Conservation (phyloP, 768 basidiomycete genomes). For the Trametes cingulata region DNA sequence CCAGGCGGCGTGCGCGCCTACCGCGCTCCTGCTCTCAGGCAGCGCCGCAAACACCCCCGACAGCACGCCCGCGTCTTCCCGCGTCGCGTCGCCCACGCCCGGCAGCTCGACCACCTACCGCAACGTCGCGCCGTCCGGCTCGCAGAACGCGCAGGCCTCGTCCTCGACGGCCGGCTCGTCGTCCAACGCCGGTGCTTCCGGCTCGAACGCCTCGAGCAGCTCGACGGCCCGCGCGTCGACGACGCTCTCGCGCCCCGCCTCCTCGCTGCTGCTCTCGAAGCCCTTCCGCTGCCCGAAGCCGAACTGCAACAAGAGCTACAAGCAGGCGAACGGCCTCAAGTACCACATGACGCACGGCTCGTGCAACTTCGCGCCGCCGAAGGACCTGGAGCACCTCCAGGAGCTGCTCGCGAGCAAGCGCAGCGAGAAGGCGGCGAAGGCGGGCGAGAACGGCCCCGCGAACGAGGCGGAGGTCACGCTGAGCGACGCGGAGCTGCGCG, state of each 20-base stretch:
- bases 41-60: conserved; percentile 45
- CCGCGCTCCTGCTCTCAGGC: conserved; percentile 60
- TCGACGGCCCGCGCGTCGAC: conserved; percentile 42
- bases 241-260: conserved; percentile 50
- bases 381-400: conserved; percentile 77
- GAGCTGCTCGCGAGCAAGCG: conserved; percentile 60
- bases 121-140: conserved; percentile 22
- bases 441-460: conserved; percentile 9
- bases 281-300: conserved; percentile 94
- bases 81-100: conserved; percentile 39
- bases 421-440: conserved; percentile 35
- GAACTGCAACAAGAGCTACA: conserved; percentile 95
- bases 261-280: conserved; percentile 72
- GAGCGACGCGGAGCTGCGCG: conserved; percentile 60
- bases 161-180: conserved; percentile 25
- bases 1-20: conserved; percentile 54
- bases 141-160: conserved; percentile 29
- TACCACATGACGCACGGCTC: conserved; percentile 93
- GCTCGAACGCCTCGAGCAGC: conserved; percentile 22
- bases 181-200: conserved; percentile 26
- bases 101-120: conserved; percentile 23
- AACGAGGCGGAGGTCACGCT: conserved; percentile 37
- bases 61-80: conserved; percentile 50
- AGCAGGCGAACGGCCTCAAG: conserved; percentile 94
- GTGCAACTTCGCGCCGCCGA: conserved; percentile 91